A percentile compares a stretch with the other conserved stretches of the same genome.
Conservation (phyloP, 2,329 filamentous ascomycete genomes). For the Blumeria hordei region DNA sequence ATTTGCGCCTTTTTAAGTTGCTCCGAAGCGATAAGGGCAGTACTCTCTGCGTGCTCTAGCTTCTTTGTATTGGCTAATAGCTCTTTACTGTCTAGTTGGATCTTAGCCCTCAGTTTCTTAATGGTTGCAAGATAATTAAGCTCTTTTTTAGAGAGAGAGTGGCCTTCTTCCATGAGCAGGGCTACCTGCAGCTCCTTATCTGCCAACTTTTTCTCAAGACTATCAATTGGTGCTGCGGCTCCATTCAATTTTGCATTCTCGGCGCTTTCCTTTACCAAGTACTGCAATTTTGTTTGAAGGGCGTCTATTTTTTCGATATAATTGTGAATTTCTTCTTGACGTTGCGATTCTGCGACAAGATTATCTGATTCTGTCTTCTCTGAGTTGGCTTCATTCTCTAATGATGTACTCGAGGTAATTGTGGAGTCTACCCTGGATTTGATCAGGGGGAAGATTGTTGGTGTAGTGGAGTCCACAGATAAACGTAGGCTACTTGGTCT, state of each 20-base stretch:
- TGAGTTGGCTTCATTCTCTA: conserved; percentile 6
- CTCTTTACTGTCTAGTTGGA: conserved; percentile 40
- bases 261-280: conserved; percentile 57
- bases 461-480: too few species aligned
- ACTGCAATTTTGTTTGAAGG: conserved; percentile 73
- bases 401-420: background rate
- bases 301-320: conserved; percentile 83
- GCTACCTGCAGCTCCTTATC: conserved; percentile 85
- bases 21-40: conserved; percentile 23
- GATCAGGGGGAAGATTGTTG: background rate
- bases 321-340: conserved; percentile 60
- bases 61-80: conserved; percentile 32
- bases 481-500: background rate
- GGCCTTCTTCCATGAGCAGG: conserved; percentile 73
- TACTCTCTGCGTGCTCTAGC: conserved; percentile 31
- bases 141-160: conserved; percentile 65
- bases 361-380: conserved; percentile 15
- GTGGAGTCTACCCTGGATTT: background rate
- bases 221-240: conserved; percentile 35
- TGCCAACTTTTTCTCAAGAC: conserved; percentile 52
- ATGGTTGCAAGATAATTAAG: conserved; percentile 63
- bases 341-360: conserved; percentile 18
- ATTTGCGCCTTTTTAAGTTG: conserved; percentile 26
- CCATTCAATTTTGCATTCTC: conserved; percentile 49
- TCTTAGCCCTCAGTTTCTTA: conserved; percentile 50